Evolutionary conservation across 768 basidiomycete genomes (phyloP).

Genomic region (Auriscalpium vulgare): DNA sequence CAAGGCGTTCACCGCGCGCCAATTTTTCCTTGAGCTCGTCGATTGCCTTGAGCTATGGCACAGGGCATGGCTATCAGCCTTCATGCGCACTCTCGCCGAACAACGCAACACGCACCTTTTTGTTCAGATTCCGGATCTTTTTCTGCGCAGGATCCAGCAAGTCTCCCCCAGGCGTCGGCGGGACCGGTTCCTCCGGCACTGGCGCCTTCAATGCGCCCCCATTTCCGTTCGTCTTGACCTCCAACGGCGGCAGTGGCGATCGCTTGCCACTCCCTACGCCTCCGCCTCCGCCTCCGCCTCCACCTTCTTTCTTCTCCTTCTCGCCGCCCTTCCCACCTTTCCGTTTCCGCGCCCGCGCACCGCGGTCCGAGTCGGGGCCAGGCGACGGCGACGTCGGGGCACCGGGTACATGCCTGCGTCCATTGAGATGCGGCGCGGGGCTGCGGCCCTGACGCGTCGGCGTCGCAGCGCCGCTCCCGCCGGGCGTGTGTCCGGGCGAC

Average conservation of each 20-base stretch:
- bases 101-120: slow-evolving; percentile 56
- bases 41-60: slow-evolving; percentile 85
- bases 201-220: not conserved
- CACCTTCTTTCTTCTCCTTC: slow-evolving; percentile 27
- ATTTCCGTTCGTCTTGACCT: slow-evolving; percentile 17
- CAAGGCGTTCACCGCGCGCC: slow-evolving; percentile 82
- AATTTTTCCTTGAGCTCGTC: slow-evolving; percentile 94
- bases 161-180: slow-evolving; percentile 49
- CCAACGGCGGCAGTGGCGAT: slow-evolving; percentile 31
- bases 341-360: slow-evolving; percentile 50
- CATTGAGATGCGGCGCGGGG: slow-evolving; percentile 38
- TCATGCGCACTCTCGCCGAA: not conserved
- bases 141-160: slow-evolving; percentile 77
- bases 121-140: slow-evolving; percentile 90
- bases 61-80: slow-evolving; percentile 4
- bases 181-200: slow-evolving; percentile 28
- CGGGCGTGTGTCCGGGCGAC: slow-evolving; percentile 26
- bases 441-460: slow-evolving; percentile 57
- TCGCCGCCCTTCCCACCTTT: slow-evolving; percentile 38
- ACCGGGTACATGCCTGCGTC: slow-evolving; percentile 66
- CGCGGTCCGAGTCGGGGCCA: slow-evolving; percentile 30
- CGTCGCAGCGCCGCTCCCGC: slow-evolving; percentile 45
- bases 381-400: slow-evolving; percentile 44
- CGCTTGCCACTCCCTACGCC: slow-evolving; percentile 10
- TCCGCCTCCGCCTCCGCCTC: slow-evolving; percentile 18